Percentiles rank a stretch among this genome's conserved stretches.
phyloP scores from a whole-genome alignment of 2,329 filamentous ascomycete genomes.

The Albophoma yamanashiensis region DNA sequence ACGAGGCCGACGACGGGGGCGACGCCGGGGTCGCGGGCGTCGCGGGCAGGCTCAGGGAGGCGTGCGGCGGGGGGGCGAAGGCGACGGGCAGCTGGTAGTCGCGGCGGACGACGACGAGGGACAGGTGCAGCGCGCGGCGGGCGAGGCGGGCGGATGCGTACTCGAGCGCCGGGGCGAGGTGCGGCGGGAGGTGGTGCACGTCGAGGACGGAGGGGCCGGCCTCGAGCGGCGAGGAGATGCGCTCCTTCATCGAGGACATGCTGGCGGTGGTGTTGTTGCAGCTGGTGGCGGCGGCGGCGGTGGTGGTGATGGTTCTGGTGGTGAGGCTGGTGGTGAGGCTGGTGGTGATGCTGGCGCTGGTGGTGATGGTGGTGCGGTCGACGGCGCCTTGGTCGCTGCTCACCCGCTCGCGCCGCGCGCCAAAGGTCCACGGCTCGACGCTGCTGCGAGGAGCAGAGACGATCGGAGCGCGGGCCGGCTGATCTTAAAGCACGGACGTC shows the following conservation, averaged over 20 bases:
- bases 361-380: no score
- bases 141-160: conserved; percentile 46
- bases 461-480: not conserved
- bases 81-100: conserved; percentile 42
- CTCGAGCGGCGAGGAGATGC: conserved; percentile 53
- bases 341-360: no score
- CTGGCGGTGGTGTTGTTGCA: no score
- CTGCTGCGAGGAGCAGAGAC: not conserved
- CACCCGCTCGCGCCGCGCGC: not conserved
- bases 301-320: no score
- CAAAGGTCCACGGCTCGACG: not conserved
- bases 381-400: no score
- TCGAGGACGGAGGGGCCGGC: conserved; percentile 50
- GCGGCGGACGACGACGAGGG: conserved; percentile 44
- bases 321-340: no score
- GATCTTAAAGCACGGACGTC: not conserved
- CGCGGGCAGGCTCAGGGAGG: conserved; percentile 6
- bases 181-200: conserved; percentile 43
- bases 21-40: conserved; percentile 13
- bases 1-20: conserved; percentile 5
- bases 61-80: conserved; percentile 11
- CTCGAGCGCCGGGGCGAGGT: conserved; percentile 43
- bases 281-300: no score
- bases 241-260: conserved; percentile 38
- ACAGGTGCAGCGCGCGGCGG: conserved; percentile 43